These are phyloP conservation scores for Microascus cirrosus DNA, from an alignment of 2,329 filamentous ascomycete genomes.

Conservation along the genomic window DNA sequence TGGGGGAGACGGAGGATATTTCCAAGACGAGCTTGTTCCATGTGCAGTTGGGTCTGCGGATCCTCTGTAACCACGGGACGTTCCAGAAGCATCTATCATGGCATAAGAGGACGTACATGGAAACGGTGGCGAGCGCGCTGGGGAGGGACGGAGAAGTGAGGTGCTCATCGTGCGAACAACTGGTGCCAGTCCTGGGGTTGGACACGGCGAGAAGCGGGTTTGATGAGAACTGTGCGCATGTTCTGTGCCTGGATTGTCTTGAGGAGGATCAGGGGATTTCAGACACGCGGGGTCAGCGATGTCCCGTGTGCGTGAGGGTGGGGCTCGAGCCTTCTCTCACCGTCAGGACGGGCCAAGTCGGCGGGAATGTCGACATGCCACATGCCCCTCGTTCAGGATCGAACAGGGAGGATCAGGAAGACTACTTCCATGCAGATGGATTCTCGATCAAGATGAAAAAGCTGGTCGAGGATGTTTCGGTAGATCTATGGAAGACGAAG, in stretches of 20 bases:
- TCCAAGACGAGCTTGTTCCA: slow-evolving; percentile 33
- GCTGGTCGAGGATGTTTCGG: slow-evolving; percentile 17
- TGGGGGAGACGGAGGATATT: slow-evolving; percentile 19
- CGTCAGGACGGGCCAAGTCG: no score
- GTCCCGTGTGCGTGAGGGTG: background rate
- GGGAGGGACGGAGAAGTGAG: slow-evolving; percentile 13
- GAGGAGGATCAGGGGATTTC: slow-evolving; percentile 7
- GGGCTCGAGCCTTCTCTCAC: no score
- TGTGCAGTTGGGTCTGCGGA: slow-evolving; percentile 29
- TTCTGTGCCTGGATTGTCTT: slow-evolving; percentile 19
- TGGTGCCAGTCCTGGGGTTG: slow-evolving; percentile 16
- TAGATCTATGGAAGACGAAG: slow-evolving; percentile 13
- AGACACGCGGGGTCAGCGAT: background rate
- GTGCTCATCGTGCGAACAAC: slow-evolving; percentile 20
- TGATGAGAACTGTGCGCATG: slow-evolving; percentile 16
- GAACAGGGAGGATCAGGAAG: slow-evolving; percentile 6
- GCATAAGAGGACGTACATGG: slow-evolving; percentile 23
- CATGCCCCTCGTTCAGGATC: background rate
- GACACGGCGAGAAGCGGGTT: slow-evolving; percentile 10
- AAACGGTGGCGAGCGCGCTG: slow-evolving; percentile 12
- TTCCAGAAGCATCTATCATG: slow-evolving; percentile 32
- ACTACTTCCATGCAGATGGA: slow-evolving; percentile 16
- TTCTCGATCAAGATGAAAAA: slow-evolving; percentile 21
- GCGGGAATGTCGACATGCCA: no score
- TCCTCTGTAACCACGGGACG: slow-evolving; percentile 39